These are phyloP conservation scores for Phytophthora sp. DNA, from an alignment of 352 stramenopile species.

Conservation along the genomic window DNA sequence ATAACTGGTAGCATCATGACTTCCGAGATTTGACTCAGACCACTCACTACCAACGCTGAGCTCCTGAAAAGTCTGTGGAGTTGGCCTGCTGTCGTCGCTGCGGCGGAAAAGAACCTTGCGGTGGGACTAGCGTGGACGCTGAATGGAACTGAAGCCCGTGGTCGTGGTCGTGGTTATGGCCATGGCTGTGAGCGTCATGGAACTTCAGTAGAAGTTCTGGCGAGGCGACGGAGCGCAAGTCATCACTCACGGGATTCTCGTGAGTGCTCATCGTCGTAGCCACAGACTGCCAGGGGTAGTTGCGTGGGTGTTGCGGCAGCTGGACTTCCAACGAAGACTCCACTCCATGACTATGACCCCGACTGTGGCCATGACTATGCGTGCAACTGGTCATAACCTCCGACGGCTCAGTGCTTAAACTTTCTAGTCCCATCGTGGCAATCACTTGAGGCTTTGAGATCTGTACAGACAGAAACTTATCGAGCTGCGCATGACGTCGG, in stretches of 20 bases:
- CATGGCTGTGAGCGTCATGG: constrained; percentile 10
- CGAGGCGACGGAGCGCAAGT: constrained; percentile 33
- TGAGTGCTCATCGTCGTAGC: constrained; percentile 60
- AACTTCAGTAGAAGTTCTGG: constrained; percentile 19
- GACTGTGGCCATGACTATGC: constrained; percentile 29
- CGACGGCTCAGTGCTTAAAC: constrained; percentile 8
- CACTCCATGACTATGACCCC: constrained; percentile 32
- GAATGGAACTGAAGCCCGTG: constrained; percentile 24
- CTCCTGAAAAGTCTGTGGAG: constrained; percentile 16
- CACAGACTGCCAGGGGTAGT: constrained; percentile 28
- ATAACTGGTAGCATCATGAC: constrained; percentile 8
- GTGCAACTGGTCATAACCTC: constrained; percentile 26
- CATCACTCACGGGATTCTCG: constrained; percentile 69
- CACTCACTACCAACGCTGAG: constrained; percentile 24
- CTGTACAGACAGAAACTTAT: constrained; percentile 70
- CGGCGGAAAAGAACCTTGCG: constrained; percentile 10
- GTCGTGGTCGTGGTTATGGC: constrained; percentile 18
- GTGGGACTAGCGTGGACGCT: neutral
- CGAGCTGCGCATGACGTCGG: constrained; percentile 41
- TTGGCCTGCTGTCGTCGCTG: constrained; percentile 24
- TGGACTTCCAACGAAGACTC: constrained; percentile 14
- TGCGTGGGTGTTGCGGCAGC: constrained; percentile 12
- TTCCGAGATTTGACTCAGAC: neutral
- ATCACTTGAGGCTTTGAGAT: constrained; percentile 53
- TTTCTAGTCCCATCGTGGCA: constrained; percentile 8